Evolutionary conservation across 768 basidiomycete species (phyloP).

Genomic region (Dentipellis fragilis): DNA sequence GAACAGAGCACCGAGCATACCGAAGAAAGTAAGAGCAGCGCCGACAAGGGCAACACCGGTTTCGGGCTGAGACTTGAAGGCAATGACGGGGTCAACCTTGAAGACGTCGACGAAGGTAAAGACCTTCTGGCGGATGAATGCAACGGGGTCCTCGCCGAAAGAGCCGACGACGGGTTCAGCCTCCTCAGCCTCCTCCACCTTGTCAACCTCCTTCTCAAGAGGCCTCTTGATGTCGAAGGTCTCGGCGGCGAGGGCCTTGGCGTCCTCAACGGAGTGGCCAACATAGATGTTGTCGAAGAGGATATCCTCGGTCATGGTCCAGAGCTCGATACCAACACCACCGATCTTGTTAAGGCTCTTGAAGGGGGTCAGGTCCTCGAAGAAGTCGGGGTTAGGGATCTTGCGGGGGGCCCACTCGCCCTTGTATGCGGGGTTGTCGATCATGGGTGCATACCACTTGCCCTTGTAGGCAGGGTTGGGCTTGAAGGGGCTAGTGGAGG

Average conservation of each 20-base stretch:
- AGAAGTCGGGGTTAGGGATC: slow-evolving; percentile 87
- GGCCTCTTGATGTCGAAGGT: slow-evolving; percentile 89
- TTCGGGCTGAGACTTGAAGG: slow-evolving; percentile 85
- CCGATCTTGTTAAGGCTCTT: slow-evolving; percentile 83
- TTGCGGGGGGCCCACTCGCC: slow-evolving; percentile 88
- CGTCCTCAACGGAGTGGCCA: slow-evolving; percentile 82
- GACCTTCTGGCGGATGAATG: slow-evolving; percentile 70
- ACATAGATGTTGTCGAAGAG: slow-evolving; percentile 92
- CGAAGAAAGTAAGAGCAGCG: slow-evolving; percentile 70
- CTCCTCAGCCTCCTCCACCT: slow-evolving; percentile 32
- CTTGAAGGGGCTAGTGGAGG: slow-evolving; percentile 56
- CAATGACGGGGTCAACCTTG: slow-evolving; percentile 64
- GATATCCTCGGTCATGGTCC: slow-evolving; percentile 98
- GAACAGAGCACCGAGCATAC: slow-evolving; percentile 73
- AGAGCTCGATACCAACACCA: slow-evolving; percentile 95
- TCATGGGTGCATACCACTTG: slow-evolving; percentile 91
- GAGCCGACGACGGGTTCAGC: slow-evolving; percentile 26
- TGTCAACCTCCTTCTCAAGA: slow-evolving; percentile 54
- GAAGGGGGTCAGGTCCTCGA: slow-evolving; percentile 77
- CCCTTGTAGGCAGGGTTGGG: slow-evolving; percentile 95
- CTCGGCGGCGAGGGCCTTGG: slow-evolving; percentile 72
- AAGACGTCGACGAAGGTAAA: slow-evolving; percentile 73
- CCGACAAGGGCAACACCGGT: slow-evolving; percentile 71
- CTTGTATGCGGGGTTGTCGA: slow-evolving; percentile 97
- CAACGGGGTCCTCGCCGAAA: slow-evolving; percentile 68